Evolutionary conservation across 352 stramenopile species (phyloP), one percentile per base, ranked within the genome.

Genomic region (Aphanomyces cochlioides): DNA sequence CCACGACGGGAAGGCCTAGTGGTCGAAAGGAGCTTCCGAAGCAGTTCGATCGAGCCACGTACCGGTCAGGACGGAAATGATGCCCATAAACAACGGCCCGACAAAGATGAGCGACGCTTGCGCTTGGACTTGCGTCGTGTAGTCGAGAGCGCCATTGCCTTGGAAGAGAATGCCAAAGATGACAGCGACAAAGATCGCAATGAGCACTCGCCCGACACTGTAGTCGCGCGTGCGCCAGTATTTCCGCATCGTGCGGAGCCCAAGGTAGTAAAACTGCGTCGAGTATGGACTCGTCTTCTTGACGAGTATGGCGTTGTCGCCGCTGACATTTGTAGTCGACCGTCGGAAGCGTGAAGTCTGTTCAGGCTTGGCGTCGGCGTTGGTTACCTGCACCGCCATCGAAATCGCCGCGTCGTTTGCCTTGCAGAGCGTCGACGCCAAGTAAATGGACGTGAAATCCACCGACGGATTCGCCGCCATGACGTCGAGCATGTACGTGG

Each of bases 401-500:
- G 63, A 39, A 34, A 38, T 70, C 15, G 64, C 15, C 19, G 12
- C 13, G 8, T 50, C 38, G 43, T 43, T 40, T 3, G 4, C 1
- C 0, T 8, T 53, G 17, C 47, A 70, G 8, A 70, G 45, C n/a
- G 13, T 13, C 17, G 34, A 41, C 34, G 37, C 37, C 3, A 38
- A 47, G 54, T 70, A 54, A 5, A 63, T 28, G 28, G 64, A 17
- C n/a, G 10, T 19, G 17, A n/a, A 50, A 12, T 45, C 56, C 4
- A 36, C 43, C 17, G 4, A 21, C 2, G 38, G 36, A 64, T 77
- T 75, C 70, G 72, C 80, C 69, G 77, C 79, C 73, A 87, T 84
- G 13, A 78, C 83, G 56, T 85, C 81, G 13, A 96, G 74, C 87
- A 97, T 96, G 86, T 87, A 97, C 45, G 90, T 92, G 10, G 88